Evolutionary conservation across 257 asterid genomes (phyloP).

Genomic region (Fraxinus anomala): DNA sequence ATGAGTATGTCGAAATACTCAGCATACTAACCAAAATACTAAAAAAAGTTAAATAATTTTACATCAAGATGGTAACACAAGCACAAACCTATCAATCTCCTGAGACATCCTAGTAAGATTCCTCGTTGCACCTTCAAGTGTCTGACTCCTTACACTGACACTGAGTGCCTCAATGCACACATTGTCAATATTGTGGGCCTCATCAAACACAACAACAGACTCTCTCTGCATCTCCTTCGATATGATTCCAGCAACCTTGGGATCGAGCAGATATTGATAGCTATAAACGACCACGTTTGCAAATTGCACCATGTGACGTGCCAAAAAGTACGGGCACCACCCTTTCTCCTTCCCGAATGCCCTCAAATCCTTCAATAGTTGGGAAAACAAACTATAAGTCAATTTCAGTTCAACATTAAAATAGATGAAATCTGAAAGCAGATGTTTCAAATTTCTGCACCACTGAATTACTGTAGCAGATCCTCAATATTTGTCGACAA

Average conservation of each 20-base stretch:
- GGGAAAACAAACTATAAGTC: slow-evolving; percentile 17
- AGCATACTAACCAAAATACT: slow-evolving; percentile 5
- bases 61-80: slow-evolving; percentile 13
- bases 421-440: slow-evolving; percentile 10
- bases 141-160: slow-evolving; percentile 90
- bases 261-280: slow-evolving; percentile 96
- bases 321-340: slow-evolving; percentile 95
- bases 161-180: slow-evolving; percentile 98
- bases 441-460: not conserved
- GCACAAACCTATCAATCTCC: slow-evolving; percentile 84
- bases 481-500: slow-evolving; percentile 13
- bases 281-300: slow-evolving; percentile 97
- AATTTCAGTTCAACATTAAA: slow-evolving; percentile 14
- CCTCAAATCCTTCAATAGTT: slow-evolving; percentile 66
- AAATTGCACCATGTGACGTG: slow-evolving; percentile 91
- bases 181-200: slow-evolving; percentile 97
- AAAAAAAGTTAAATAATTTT: not conserved
- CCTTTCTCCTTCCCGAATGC: slow-evolving; percentile 80
- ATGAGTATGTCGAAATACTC: not conserved
- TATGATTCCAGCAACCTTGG: slow-evolving; percentile 95
- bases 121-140: slow-evolving; percentile 96
- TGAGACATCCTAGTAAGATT: slow-evolving; percentile 83
- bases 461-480: slow-evolving; percentile 8
- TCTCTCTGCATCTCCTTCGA: slow-evolving; percentile 99
- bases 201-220: slow-evolving; percentile 95